phyloP scores from a whole-genome alignment of 169 alveolate genomes.

The Eimeria zaria region DNA sequence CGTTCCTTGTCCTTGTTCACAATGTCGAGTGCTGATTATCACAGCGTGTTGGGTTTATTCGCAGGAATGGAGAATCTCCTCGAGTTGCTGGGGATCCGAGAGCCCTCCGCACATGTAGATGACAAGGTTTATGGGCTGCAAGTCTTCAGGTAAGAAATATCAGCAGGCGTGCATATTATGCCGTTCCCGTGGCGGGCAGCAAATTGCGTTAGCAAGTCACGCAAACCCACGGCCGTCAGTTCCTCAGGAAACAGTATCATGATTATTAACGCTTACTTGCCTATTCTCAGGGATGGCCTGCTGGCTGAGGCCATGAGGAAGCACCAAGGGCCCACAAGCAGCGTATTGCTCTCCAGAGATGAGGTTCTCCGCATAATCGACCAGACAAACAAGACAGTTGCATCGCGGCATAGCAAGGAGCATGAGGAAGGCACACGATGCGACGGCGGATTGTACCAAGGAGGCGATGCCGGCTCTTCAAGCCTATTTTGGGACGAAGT shows the following conservation, averaged over 20 bases:
- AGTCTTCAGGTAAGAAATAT: conserved; percentile 62
- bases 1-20: not conserved
- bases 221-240: not conserved
- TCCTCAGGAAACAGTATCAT: not conserved
- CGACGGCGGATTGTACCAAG: not conserved
- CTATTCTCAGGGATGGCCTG: conserved; percentile 49
- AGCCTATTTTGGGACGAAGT: conserved; percentile 82
- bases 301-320: conserved; percentile 53
- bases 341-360: conserved; percentile 74
- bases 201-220: not conserved
- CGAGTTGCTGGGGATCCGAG: conserved; percentile 73
- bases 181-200: not conserved
- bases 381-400: conserved; percentile 49
- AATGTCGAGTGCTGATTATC: not conserved
- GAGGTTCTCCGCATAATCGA: conserved; percentile 59
- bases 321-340: conserved; percentile 64
- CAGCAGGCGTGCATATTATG: not conserved
- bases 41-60: not conserved
- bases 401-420: not conserved
- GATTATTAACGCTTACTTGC: not conserved
- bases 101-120: conserved; percentile 63
- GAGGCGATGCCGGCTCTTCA: conserved; percentile 4
- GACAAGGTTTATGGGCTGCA: conserved; percentile 66
- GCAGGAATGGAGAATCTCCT: conserved; percentile 82
- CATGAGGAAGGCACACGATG: not conserved